Evolutionary conservation across 2,329 filamentous ascomycete species (phyloP).

Genomic region (Bipolaris bicolor): DNA sequence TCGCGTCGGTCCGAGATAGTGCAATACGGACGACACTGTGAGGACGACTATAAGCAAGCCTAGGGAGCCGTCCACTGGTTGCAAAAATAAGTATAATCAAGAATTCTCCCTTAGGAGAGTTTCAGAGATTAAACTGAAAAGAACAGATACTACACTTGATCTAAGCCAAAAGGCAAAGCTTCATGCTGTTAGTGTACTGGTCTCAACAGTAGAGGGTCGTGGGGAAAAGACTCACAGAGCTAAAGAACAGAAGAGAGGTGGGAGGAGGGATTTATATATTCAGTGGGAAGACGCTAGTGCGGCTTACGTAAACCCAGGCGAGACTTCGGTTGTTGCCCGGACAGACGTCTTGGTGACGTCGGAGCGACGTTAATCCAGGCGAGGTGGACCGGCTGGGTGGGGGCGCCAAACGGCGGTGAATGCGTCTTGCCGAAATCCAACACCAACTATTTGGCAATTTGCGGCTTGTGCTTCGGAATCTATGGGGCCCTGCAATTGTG

Average conservation of each 20-base stretch:
- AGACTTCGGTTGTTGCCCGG: background rate
- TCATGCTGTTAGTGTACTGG: background rate
- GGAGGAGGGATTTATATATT: background rate
- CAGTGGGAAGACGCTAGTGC: background rate
- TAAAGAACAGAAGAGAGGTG: background rate
- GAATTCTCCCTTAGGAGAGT: background rate
- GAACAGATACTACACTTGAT: too few relatives aligned
- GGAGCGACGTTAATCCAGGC: background rate
- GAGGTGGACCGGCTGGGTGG: background rate
- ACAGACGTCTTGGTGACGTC: background rate
- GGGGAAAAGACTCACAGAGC: background rate
- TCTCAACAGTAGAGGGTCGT: background rate
- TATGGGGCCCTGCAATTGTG: too few relatives aligned
- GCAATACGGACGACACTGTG: conserved; percentile 3
- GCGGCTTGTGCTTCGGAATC: too few relatives aligned
- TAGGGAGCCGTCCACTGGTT: background rate
- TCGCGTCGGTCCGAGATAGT: conserved; percentile 1
- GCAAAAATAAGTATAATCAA: conserved; percentile 5
- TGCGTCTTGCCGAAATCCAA: background rate
- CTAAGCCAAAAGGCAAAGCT: conserved; percentile 3
- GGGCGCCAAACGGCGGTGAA: background rate
- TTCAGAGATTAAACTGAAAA: conserved; percentile 4
- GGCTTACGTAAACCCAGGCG: background rate
- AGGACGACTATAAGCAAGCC: conserved; percentile 1
- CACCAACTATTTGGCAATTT: too few relatives aligned